These are phyloP conservation scores for Rhodotorula sp. DNA, from an alignment of 1,284 basidiomycete species.

Conservation along the genomic window DNA sequence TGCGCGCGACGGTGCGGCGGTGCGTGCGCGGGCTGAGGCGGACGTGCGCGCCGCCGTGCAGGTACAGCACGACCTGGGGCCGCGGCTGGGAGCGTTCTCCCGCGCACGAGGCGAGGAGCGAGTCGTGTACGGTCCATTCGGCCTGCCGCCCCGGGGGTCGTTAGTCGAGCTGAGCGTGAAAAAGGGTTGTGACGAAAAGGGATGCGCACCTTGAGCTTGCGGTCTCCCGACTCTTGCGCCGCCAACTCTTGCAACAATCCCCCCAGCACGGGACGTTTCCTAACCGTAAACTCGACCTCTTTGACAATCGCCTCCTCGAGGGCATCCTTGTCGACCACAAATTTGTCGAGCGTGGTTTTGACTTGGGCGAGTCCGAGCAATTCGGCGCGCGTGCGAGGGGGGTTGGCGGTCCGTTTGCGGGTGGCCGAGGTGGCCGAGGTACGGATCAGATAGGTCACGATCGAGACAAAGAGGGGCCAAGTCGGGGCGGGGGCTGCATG, in stretches of 20 bases:
- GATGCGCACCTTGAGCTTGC: slow-evolving; percentile 10
- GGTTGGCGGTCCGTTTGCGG: neutral
- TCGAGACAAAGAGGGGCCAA: neutral
- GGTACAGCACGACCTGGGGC: neutral
- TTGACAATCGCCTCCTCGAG: neutral
- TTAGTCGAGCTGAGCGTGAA: neutral
- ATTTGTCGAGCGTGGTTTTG: neutral
- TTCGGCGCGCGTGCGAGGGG: neutral
- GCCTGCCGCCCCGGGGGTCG: slow-evolving; percentile 7
- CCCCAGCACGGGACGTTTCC: neutral
- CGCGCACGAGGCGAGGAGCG: neutral
- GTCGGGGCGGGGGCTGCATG: neutral
- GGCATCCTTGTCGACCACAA: neutral
- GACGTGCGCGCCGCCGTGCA: slow-evolving; percentile 12
- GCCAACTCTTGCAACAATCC: neutral
- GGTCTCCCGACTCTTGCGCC: neutral
- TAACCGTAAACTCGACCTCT: neutral
- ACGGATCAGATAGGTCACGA: slow-evolving; percentile 6
- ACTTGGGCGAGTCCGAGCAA: neutral
- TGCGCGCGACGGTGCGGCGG: neutral
- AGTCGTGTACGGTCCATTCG: slow-evolving; percentile 28
- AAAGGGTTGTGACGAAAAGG: neutral
- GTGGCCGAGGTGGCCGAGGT: too few relatives aligned
- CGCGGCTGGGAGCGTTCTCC: neutral
- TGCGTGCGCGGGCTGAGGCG: slow-evolving; percentile 7